Evolutionary conservation across 495 filamentous ascomycete species (phyloP), one percentile per base, ranked within the genome.

Genomic region (Lasiosphaeria miniovina): DNA sequence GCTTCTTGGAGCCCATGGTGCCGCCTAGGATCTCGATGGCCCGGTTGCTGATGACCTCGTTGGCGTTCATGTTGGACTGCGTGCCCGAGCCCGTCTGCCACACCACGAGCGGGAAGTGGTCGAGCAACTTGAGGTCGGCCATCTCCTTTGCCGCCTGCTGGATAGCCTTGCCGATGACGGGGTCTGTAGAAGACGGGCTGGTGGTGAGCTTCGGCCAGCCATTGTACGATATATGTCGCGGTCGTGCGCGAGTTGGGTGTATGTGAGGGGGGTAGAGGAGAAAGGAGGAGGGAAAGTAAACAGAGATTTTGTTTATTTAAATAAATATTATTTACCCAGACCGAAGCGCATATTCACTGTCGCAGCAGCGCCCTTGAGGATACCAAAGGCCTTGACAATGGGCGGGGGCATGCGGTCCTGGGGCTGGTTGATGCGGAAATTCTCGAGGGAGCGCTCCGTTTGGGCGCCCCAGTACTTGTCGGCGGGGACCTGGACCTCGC

Each of bases 51-150:
- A 98, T 98, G 74, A 98, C 94, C 78, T 98, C 94, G 77, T 98
- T 98, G 72, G 94, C 93, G 82, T 98, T 98, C 94, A 98, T 98
- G 85, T 98, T 98, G 71, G 92, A 96, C 80, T 98, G 94, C 33
- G 94, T 98, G 68, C 94, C 94, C 15, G 95, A 98, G 58, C 94
- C 94, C 41, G 94, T 98, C 77, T 98, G 94, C 94, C 94, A 98
- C 69, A 98, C 93, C 55, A 98, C 94, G 52, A 98, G 88, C 57
- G 93, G 94, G 80, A 98, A 98, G 84, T 98, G 94, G 76, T 96
- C 92, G 70, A 96, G 75, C 63, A 98, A 87, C 83, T 97, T 96
- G 67, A 93, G 86, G 64, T 88, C 87, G 49, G 93, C 92, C 43
- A 98, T 95, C 78, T 98, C 94, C 55, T 86, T 84, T 38, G 94